These are phyloP conservation scores for Penicillium sp. DNA, from an alignment of 2,329 filamentous ascomycete genomes.

Conservation along the genomic window DNA sequence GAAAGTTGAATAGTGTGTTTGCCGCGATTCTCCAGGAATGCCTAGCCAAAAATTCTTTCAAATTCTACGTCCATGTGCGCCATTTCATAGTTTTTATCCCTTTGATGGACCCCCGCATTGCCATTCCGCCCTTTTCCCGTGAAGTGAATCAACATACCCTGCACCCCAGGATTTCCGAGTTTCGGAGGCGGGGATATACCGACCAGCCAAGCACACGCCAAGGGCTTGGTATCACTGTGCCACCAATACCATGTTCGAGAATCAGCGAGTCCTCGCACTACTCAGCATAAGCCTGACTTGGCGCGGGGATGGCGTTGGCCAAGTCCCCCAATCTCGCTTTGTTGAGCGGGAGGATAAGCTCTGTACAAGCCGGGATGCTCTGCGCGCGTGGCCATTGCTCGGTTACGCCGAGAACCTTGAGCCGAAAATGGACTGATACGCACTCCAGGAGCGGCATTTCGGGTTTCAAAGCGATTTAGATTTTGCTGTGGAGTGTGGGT, in stretches of 20 bases:
- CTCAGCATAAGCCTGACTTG: conserved; percentile 12
- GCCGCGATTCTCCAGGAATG: not conserved
- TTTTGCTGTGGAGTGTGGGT: too few species aligned
- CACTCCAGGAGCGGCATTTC: not conserved
- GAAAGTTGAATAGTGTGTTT: not conserved
- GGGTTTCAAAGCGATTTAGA: not conserved
- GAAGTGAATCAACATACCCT: not conserved
- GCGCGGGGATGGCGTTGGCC: conserved; percentile 9
- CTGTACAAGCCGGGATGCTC: conserved; percentile 1
- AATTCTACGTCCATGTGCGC: not conserved
- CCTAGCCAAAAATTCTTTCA: not conserved
- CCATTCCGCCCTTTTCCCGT: conserved; percentile 14
- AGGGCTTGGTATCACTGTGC: conserved; percentile 18
- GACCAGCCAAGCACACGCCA: conserved; percentile 25
- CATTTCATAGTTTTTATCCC: conserved; percentile 14
- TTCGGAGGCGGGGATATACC: conserved; percentile 15
- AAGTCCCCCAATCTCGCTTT: conserved; percentile 16
- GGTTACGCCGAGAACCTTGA: conserved; percentile 3
- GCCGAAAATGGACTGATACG: conserved; percentile 1
- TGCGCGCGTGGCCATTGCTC: conserved; percentile 7
- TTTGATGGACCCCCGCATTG: conserved; percentile 9
- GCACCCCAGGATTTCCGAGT: conserved; percentile 9
- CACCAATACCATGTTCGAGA: conserved; percentile 13
- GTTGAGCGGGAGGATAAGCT: conserved; percentile 5
- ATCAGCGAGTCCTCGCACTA: conserved; percentile 8